phyloP scores from a whole-genome alignment of 2,329 filamentous ascomycete genomes.

The Cladosporium sphaerospermum region DNA sequence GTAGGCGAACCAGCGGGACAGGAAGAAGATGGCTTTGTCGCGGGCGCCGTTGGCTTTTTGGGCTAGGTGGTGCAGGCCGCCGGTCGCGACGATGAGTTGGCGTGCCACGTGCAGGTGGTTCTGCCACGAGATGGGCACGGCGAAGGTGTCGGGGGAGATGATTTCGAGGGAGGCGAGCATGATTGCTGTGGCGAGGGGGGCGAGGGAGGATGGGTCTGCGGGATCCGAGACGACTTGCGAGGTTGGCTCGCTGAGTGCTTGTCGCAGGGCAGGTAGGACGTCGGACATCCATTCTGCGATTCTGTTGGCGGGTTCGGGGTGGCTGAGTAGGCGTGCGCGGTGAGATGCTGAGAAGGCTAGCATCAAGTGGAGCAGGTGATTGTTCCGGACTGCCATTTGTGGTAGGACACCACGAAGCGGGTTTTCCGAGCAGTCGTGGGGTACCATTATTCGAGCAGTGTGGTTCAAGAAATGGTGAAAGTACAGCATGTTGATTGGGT shows the following conservation, averaged over 20 bases:
- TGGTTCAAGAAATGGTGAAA: conserved; percentile 73
- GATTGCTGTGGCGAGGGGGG: conserved; percentile 72
- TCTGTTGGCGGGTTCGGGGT: conserved; percentile 67
- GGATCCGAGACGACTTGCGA: conserved; percentile 27
- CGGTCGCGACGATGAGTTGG: conserved; percentile 64
- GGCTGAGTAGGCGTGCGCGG: conserved; percentile 65
- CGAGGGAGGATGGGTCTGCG: conserved; percentile 60
- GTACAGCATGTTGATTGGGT: conserved; percentile 74
- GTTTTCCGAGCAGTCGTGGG: conserved; percentile 57
- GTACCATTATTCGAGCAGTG: conserved; percentile 61
- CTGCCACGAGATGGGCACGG: conserved; percentile 75
- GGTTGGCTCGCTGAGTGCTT: conserved; percentile 46
- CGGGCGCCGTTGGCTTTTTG: conserved; percentile 33
- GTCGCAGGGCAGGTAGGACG: conserved; percentile 66
- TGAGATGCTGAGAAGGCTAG: conserved; percentile 82
- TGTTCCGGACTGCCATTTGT: conserved; percentile 61
- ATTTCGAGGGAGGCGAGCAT: conserved; percentile 82
- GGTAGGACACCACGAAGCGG: conserved; percentile 56
- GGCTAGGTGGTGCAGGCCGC: conserved; percentile 45
- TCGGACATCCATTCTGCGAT: conserved; percentile 76
- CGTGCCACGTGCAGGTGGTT: conserved; percentile 70
- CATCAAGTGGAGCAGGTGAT: conserved; percentile 68
- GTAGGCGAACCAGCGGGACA: conserved; percentile 78
- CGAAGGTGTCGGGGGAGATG: conserved; percentile 73
- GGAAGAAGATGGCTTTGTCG: conserved; percentile 62